Percentiles rank a stretch among this genome's conserved stretches.
Conservation (phyloP, 805 yeast species). For the Saturnispora ahearnii region DNA sequence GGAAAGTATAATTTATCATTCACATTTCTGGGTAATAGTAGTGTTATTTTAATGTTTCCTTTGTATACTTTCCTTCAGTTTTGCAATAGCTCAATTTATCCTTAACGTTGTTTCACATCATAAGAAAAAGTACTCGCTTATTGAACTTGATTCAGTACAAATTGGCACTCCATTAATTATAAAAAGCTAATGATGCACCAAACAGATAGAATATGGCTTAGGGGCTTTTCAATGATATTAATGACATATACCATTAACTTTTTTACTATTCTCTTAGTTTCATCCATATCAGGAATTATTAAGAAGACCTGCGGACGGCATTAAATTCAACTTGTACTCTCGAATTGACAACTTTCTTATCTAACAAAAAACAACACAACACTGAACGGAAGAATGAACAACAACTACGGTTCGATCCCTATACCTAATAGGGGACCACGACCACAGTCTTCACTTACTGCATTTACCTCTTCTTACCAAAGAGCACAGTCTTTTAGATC, state of each 20-base stretch:
- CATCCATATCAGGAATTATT: not conserved
- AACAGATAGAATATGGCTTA: too few species aligned
- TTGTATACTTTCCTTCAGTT: too few species aligned
- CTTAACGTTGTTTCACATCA: too few species aligned
- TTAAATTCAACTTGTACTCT: not conserved
- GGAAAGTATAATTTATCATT: too few species aligned
- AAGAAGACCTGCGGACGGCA: not conserved
- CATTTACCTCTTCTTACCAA: conserved; percentile 70
- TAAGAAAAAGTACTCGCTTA: too few species aligned
- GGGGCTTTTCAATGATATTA: too few species aligned
- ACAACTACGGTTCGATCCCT: conserved; percentile 17
- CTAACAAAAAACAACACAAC: not conserved
- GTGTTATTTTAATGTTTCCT: too few species aligned
- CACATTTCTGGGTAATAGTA: too few species aligned
- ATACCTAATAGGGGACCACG: conserved; percentile 17
- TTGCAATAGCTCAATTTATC: too few species aligned
- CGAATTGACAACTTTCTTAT: not conserved
- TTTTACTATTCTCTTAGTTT: not conserved
- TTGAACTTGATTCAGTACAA: too few species aligned
- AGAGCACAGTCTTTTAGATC: conserved; percentile 68
- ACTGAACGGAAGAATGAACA: not conserved
- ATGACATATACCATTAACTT: not conserved
- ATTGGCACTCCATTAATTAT: too few species aligned
- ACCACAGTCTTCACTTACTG: conserved; percentile 32
- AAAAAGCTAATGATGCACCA: too few species aligned